These are phyloP conservation scores for Tetrapisispora nanseiensis DNA, from an alignment of 805 yeast genomes.

Conservation along the genomic window DNA sequence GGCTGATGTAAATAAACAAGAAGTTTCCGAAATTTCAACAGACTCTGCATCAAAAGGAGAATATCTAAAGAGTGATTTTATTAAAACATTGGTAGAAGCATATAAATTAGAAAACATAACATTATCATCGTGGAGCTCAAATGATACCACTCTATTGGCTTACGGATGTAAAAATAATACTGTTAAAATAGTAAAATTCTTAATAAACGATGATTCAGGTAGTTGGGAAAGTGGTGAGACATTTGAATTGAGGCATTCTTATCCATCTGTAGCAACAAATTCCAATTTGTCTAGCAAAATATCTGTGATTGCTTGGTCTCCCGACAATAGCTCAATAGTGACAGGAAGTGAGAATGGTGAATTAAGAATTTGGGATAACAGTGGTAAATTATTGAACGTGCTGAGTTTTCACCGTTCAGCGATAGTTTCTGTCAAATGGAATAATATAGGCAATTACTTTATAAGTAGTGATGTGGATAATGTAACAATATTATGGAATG, in stretches of 20 bases:
- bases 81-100: constrained; percentile 32
- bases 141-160: constrained; percentile 36
- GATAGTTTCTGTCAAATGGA: constrained; percentile 53
- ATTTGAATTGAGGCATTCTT: constrained; percentile 29
- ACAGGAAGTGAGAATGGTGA: constrained; percentile 67
- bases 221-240: constrained; percentile 5
- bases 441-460: constrained; percentile 41
- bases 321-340: constrained; percentile 49
- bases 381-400: constrained; percentile 53
- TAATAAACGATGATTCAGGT: constrained; percentile 19
- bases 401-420: constrained; percentile 46
- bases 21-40: no score
- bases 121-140: constrained; percentile 51
- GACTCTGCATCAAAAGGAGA: no score
- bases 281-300: constrained; percentile 21
- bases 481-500: constrained; percentile 57
- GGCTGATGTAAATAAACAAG: neutral
- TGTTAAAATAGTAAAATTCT: constrained; percentile 34
- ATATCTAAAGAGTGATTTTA: constrained; percentile 15
- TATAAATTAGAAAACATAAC: constrained; percentile 34
- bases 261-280: constrained; percentile 17
- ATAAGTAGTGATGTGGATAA: constrained; percentile 51
- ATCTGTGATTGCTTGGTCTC: constrained; percentile 49
- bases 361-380: constrained; percentile 65
- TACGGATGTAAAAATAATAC: constrained; percentile 43